Base-by-base conservation (phyloP, 345 rosid species). In the Nasturtium officinale region DNA sequence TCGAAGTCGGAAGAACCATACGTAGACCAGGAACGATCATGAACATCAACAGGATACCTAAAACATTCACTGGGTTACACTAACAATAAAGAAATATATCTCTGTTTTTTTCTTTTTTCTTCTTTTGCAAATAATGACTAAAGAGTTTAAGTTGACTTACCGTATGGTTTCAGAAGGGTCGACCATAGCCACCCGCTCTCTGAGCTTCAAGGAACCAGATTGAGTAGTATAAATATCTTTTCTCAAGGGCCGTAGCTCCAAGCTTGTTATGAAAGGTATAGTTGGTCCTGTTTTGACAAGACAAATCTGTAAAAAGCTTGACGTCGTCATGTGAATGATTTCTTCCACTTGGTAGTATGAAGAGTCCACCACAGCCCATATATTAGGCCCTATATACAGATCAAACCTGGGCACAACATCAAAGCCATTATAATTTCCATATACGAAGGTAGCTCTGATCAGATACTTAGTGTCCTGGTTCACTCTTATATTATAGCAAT, bases 221-320 rank as follows among this genome's bases (percentile, higher is more conserved):
- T 48, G 7, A 2, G 69, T 59, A 9, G 0, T 2, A 18, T 74
- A 71, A 13, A 25, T 20, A 18, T 54, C 47, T 61, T 21, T 70
- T 11, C 47, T 62, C 17, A 82, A 5, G 23, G 40, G 77, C 75
- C 89, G 77, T 5, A 84, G 29, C 7, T 87, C 88, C 29, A 85
- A 59, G 2, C 63, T 60, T 6, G 86, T 79, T 37, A 85, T 74
- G 61, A 87, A 83, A 23, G 87, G 88, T 12, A 74, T 51, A 5
- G 82, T 82, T 35, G 53, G 0, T 37, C 56, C 69, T 3, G 69
- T 72, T 2, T 86, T 83, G 9, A 81, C 82, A 0, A 82, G 79
- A 52, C 91, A 88, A 17, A 86, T 32, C 38, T 78, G 61, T 7
- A 82, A 28, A 20, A 48, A 42, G 4, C 65, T 66, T 17, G 77